These are phyloP conservation scores for Rhodomyrtus tomentosa DNA, from an alignment of 345 rosid species.

Conservation along the genomic window DNA sequence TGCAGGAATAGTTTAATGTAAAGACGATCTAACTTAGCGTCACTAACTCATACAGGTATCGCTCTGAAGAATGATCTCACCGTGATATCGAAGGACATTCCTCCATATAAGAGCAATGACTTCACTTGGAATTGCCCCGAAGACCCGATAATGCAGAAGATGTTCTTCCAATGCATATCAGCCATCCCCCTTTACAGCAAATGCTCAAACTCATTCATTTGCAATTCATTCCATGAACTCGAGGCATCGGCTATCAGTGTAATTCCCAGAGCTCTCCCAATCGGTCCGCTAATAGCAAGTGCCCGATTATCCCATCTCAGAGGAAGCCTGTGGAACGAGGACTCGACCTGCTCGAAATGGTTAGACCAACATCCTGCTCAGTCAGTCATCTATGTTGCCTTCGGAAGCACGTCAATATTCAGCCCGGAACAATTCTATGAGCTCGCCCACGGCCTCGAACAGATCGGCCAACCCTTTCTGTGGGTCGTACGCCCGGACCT, in stretches of 20 bases:
- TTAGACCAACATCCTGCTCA: conserved; percentile 22
- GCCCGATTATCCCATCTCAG: background rate
- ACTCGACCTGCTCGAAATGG: conserved; percentile 24
- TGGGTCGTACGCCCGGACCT: conserved; percentile 20
- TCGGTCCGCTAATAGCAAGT: conserved; percentile 18
- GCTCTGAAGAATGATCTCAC: background rate
- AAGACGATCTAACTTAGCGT: background rate
- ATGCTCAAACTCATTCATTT: conserved; percentile 1
- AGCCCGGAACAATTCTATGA: conserved; percentile 22
- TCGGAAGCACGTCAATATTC: conserved; percentile 17
- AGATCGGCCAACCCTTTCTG: conserved; percentile 12
- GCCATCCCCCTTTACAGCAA: background rate
- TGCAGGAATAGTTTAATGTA: background rate
- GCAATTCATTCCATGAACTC: conserved; percentile 4
- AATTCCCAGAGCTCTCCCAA: conserved; percentile 8
- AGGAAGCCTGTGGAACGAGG: conserved; percentile 16
- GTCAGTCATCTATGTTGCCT: conserved; percentile 41
- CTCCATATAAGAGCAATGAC: background rate
- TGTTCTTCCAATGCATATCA: background rate
- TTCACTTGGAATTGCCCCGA: background rate
- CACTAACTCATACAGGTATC: background rate
- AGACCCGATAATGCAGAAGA: background rate
- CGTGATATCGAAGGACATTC: background rate
- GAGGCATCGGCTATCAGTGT: background rate
- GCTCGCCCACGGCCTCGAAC: conserved; percentile 25